Base-by-base conservation (phyloP, 163 green algal genomes). In the Chlamydomonas reinhardtii region DNA sequence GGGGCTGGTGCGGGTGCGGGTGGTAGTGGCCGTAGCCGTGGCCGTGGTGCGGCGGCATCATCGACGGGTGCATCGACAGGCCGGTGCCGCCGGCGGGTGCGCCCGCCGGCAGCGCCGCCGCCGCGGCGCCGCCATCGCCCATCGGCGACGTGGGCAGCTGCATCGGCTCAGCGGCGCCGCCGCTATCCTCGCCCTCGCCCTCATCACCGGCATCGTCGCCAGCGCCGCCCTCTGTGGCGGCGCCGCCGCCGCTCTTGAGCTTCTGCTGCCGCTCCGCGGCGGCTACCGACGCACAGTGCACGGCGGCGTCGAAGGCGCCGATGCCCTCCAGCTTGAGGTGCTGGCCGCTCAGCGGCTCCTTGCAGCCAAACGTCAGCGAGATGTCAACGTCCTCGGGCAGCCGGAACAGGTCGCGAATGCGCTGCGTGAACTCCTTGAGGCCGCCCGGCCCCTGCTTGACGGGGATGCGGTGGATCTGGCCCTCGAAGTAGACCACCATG, bases 401-500 rank as follows among this genome's bases (percentile, higher is more conserved):
- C 0, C 90, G 76, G 73, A 92, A 93, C 27, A 92, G 87, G 69
- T 92, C 74, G 22, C 90, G 86, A 29, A 92, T 91, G 54, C 89
- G 86, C 2, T 48, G 76, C 19, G 91, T 94, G 77, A 95, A 95
- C 59, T 95, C 92, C 14, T 73, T 43, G 5, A 95, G 86, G 6
- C 92, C 92, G 35, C 92, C 88, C 27, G 83, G 80, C 19, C 92
- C 92, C 71, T 93, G 90, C 82, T 92, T 92, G 0, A 95, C 92
- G 24, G 92, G 92, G 69, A 95, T 94, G 64, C 90, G 87, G 88
- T 94, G 91, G 68, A 95, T 94, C 64, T 94, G 88, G 14, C 92
- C 92, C 85, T 94, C 92, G 80, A 94, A 94, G 84, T 94, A 94
- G 2, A 95, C 92, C 24, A 95, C 92, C 92, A 95, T 95, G 76